phyloP scores from a whole-genome alignment of 2,329 filamentous ascomycete species.

The Escovopsis weberi region DNA sequence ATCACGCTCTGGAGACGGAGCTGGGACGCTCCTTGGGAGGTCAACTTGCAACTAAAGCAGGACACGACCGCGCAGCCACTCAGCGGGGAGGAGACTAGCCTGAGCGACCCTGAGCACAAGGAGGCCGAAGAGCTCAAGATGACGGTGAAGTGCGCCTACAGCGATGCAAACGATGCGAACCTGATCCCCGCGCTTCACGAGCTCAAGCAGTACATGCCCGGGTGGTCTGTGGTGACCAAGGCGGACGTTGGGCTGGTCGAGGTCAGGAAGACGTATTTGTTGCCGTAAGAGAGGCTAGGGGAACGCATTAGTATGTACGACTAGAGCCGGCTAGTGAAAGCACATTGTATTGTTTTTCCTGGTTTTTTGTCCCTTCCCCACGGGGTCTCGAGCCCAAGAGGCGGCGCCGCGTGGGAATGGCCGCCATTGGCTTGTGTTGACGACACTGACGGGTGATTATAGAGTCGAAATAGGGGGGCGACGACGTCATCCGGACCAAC shows the following conservation, averaged over 20 bases:
- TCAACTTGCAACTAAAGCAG: slow-evolving; percentile 25
- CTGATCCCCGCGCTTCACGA: slow-evolving; percentile 77
- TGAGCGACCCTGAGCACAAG: neutral
- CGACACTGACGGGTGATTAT: too few relatives aligned
- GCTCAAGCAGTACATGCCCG: slow-evolving; percentile 57
- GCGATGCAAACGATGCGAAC: slow-evolving; percentile 59
- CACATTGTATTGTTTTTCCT: too few relatives aligned
- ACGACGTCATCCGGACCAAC: too few relatives aligned
- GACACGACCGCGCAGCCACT: neutral
- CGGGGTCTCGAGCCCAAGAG: too few relatives aligned
- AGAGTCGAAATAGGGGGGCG: too few relatives aligned
- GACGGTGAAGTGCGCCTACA: slow-evolving; percentile 68
- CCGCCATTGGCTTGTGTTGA: too few relatives aligned
- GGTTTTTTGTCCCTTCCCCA: too few relatives aligned
- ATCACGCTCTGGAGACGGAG: slow-evolving; percentile 71
- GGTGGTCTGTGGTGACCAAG: slow-evolving; percentile 70
- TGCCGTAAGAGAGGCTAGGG: too few relatives aligned
- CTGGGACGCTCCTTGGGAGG: slow-evolving; percentile 63
- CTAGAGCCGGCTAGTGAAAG: too few relatives aligned
- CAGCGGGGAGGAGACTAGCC: neutral
- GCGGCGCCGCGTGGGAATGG: too few relatives aligned
- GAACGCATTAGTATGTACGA: too few relatives aligned
- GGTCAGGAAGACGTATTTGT: slow-evolving; percentile 51
- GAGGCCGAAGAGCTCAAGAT: slow-evolving; percentile 30
- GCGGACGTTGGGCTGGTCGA: slow-evolving; percentile 65